phyloP scores from a whole-genome alignment of 257 asterid species.

The Paulownia fortunei region DNA sequence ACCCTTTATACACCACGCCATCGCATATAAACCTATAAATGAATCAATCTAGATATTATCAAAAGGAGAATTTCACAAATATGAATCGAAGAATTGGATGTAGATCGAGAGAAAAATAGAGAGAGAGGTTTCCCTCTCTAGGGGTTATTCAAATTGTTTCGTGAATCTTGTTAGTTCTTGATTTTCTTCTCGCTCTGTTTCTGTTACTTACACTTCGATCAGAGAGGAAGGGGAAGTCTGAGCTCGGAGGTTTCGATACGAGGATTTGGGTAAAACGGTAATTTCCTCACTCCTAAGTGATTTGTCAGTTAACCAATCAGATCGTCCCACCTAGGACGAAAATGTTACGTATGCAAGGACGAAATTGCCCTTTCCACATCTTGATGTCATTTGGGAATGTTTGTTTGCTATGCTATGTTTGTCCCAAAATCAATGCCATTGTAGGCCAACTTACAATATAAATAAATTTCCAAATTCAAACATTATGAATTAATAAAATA shows the following conservation, averaged over 20 bases:
- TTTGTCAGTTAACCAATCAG: conserved; percentile 31
- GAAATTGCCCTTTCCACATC: neutral
- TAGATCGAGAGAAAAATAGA: neutral
- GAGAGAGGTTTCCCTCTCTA: neutral
- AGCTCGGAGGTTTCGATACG: neutral
- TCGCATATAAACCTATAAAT: conserved; percentile 29
- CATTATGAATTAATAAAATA: too few species aligned
- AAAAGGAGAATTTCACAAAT: neutral
- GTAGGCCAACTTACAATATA: too few species aligned
- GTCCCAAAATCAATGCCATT: too few species aligned
- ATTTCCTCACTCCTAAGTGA: neutral
- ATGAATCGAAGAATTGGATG: conserved; percentile 12
- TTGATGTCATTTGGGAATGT: neutral
- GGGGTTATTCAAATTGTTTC: conserved; percentile 11
- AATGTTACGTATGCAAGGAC: neutral
- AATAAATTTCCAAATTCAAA: too few species aligned
- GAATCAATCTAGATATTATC: conserved; percentile 22
- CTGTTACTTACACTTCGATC: conserved; percentile 18
- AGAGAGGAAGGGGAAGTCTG: neutral
- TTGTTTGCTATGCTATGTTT: neutral
- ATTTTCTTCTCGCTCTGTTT: neutral
- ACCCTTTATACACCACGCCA: conserved; percentile 58
- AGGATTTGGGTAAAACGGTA: neutral
- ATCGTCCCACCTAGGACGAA: conserved; percentile 25
- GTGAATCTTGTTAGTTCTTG: neutral